Evolutionary conservation across 2,329 filamentous ascomycete species (phyloP), one percentile per base, ranked within the genome.

Genomic region (Elsinoe perseae): DNA sequence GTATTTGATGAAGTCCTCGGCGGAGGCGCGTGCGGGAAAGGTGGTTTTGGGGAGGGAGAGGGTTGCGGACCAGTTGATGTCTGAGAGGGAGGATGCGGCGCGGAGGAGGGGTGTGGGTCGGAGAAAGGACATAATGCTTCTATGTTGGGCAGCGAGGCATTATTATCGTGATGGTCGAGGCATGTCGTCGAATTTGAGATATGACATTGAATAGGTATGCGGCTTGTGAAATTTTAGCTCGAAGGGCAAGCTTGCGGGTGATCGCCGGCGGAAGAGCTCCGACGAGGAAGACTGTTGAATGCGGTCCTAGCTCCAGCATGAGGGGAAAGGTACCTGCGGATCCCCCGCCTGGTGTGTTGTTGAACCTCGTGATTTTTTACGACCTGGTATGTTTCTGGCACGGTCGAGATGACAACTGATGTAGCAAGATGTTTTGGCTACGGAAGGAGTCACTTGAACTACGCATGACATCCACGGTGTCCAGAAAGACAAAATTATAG

Each of bases 1-100:
- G 72, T 93, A 84, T 60, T 74, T 69, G 12, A 75, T 72, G 55
- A 78, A 75, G 25, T 76, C 68, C 25, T 64, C 62, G 3, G 62
- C 46, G 59, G 67, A 60, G 3, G 75, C 73, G 23, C 76, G 73
- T 2, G 75, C 70, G 27, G 76, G 76, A 58, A 78, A 77, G 23
- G 64, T 66, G n/a, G 75, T 77, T 64, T 70, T 72, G 2, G 76
- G 76, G 12, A 78, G 70, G 34, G 73, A 70, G 53, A 78, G 70
- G 14, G 75, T 77, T 38, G 69, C 65, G n/a, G 69, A 69, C 69
- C 71, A 74, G 30, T 52, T 52, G 48, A 52, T 25, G 48, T 52
- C 48, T 18, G 20, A 23, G 30, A 34, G 28, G 28, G 48, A 34
- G 28, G 16, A 14, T 10, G 25, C 28, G 48, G 48, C 28, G 48